phyloP scores from a whole-genome alignment of 176 grass and related monocot genomes.

The Rhynchospora pubera region DNA sequence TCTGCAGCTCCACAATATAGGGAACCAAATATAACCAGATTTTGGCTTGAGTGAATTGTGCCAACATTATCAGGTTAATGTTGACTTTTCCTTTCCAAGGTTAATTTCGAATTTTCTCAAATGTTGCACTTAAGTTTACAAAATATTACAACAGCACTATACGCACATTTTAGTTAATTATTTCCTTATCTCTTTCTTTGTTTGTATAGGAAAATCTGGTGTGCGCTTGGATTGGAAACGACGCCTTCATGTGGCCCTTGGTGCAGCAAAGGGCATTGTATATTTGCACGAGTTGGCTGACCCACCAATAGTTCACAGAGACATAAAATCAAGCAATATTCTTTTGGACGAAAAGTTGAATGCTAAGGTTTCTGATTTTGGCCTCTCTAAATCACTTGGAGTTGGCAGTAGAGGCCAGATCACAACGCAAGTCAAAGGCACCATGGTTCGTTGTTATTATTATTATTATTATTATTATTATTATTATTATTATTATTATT shows the following conservation, averaged over 20 bases:
- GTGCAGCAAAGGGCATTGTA: constrained; percentile 58
- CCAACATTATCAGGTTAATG: not conserved
- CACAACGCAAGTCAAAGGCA: constrained; percentile 81
- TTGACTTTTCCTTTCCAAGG: not conserved
- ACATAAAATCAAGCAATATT: constrained; percentile 84
- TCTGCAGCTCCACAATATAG: not conserved
- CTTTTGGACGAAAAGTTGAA: constrained; percentile 74
- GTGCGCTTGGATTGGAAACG: constrained; percentile 68
- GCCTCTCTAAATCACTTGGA: constrained; percentile 63
- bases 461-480: too few species aligned
- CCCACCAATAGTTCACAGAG: constrained; percentile 75
- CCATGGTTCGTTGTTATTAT: constrained; percentile 51
- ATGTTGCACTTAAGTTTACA: not conserved
- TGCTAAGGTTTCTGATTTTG: constrained; percentile 76
- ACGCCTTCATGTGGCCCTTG: constrained; percentile 50
- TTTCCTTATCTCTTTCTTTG: not conserved
- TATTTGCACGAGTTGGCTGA: constrained; percentile 84
- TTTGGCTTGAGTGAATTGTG: not conserved
- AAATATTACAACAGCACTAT: not conserved
- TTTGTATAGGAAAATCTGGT: constrained; percentile 59
- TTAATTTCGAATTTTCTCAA: not conserved
- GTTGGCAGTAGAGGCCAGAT: constrained; percentile 27
- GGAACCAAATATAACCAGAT: not conserved
- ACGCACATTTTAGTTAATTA: not conserved
- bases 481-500: too few species aligned